A percentile compares a stretch with the other conserved stretches of the same genome.
Evolutionary conservation across 345 rosid genomes (phyloP).

Genomic region (Eucalyptus polyanthemos): DNA sequence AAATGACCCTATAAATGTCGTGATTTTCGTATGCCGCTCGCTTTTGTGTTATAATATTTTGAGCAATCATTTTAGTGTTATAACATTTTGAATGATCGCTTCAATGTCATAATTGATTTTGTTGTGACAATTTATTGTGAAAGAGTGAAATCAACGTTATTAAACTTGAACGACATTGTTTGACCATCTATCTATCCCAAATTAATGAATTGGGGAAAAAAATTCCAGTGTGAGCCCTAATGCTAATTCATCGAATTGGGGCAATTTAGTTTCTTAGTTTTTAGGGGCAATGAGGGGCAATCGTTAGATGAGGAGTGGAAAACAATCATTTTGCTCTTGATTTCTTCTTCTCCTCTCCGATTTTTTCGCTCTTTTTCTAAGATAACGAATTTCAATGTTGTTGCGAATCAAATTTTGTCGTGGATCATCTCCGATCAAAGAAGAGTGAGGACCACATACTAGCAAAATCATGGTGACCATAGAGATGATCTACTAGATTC

Average conservation of each 20-base stretch:
- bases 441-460: neutral
- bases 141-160: neutral
- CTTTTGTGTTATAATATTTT: too few relatives aligned
- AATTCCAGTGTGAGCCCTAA: neutral
- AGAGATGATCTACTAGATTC: neutral
- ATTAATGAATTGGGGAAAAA: neutral
- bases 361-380: neutral
- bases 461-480: neutral
- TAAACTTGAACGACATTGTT: rapidly evolving
- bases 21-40: rapidly evolving
- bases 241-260: neutral
- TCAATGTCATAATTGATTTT: neutral
- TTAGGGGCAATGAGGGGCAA: neutral
- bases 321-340: neutral
- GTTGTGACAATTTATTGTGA: neutral
- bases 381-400: neutral
- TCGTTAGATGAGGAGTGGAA: neutral
- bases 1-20: neutral
- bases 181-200: neutral
- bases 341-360: neutral
- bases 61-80: neutral
- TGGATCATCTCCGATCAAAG: neutral
- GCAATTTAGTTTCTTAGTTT: neutral
- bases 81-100: neutral
- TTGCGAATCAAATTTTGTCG: neutral